phyloP scores from a whole-genome alignment of 352 stramenopile species.

The Globisporangium cylindrosporum region DNA sequence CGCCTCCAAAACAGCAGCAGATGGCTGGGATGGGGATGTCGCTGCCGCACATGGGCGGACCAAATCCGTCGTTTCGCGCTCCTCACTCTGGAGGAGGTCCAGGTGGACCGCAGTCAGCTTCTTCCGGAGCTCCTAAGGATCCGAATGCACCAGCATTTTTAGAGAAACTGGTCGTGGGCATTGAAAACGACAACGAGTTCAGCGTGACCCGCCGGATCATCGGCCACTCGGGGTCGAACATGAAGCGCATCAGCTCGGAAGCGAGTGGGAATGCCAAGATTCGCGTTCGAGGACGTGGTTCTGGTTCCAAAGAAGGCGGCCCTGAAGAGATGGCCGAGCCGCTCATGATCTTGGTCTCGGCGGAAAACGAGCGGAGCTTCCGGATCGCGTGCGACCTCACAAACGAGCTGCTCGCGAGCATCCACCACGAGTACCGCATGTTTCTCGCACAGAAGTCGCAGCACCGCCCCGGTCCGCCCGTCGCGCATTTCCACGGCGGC shows the following conservation, averaged over 20 bases:
- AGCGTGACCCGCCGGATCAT: conserved; percentile 83
- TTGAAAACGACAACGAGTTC: conserved; percentile 87
- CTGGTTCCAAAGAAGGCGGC: conserved; percentile 69
- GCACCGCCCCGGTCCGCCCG: conserved; percentile 12
- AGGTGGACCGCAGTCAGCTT: conserved; percentile 1
- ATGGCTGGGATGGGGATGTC: conserved; percentile 14
- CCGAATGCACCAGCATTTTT: conserved; percentile 36
- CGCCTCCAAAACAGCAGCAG: conserved; percentile 38
- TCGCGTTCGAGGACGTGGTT: conserved; percentile 78
- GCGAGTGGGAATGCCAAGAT: conserved; percentile 80
- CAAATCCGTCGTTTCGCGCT: conserved; percentile 11
- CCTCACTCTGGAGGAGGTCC: conserved; percentile 11
- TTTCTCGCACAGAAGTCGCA: conserved; percentile 40
- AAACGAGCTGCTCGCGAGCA: conserved; percentile 57
- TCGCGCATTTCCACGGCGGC: conserved; percentile 21
- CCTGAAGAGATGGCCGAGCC: conserved; percentile 74
- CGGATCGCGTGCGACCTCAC: conserved; percentile 70
- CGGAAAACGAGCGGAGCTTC: conserved; percentile 85
- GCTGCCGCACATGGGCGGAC: conserved; percentile 19
- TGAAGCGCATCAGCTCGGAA: conserved; percentile 87
- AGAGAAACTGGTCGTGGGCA: conserved; percentile 79
- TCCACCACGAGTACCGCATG: conserved; percentile 78
- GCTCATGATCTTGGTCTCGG: conserved; percentile 81
- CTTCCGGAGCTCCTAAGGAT: conserved; percentile 11
- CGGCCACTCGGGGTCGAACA: conserved; percentile 69